Conservation (phyloP, 2,329 filamentous ascomycete species). For the Cladosporium sphaerospermum region DNA sequence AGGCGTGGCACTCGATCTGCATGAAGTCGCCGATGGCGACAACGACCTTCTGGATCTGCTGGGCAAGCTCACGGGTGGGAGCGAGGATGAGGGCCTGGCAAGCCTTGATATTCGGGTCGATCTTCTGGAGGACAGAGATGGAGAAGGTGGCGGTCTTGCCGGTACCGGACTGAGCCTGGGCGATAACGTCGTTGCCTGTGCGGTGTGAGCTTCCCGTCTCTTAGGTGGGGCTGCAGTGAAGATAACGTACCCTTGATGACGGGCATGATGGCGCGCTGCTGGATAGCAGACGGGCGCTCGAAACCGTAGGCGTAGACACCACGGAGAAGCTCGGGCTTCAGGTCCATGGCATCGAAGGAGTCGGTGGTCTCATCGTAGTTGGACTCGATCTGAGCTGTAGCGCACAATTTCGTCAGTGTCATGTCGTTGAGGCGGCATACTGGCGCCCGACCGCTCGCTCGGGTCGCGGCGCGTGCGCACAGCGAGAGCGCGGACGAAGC, state of each 20-base stretch:
- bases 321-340: constrained; percentile 95
- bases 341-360: constrained; percentile 96
- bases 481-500: not conserved
- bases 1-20: constrained; percentile 98
- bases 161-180: constrained; percentile 97
- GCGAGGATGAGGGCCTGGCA: constrained; percentile 97
- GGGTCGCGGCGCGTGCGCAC: not conserved
- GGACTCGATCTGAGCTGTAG: constrained; percentile 93
- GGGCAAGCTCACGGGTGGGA: constrained; percentile 91
- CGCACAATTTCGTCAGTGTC: constrained; percentile 5
- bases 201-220: constrained; percentile 10
- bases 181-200: constrained; percentile 92
- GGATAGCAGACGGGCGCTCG: constrained; percentile 98
- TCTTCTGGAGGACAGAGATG: constrained; percentile 97
- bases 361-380: constrained; percentile 99
- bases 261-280: constrained; percentile 99
- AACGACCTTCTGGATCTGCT: constrained; percentile 96
- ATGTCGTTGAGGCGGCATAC: not conserved
- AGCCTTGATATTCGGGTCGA: constrained; percentile 88
- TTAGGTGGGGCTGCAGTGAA: not conserved
- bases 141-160: constrained; percentile 99
- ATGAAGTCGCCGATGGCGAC: constrained; percentile 99
- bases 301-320: constrained; percentile 99
- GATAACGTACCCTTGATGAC: constrained; percentile 86
- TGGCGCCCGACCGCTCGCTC: not conserved